Evolutionary conservation across 345 rosid species (phyloP).

Genomic region (Sisymbrium irio): DNA sequence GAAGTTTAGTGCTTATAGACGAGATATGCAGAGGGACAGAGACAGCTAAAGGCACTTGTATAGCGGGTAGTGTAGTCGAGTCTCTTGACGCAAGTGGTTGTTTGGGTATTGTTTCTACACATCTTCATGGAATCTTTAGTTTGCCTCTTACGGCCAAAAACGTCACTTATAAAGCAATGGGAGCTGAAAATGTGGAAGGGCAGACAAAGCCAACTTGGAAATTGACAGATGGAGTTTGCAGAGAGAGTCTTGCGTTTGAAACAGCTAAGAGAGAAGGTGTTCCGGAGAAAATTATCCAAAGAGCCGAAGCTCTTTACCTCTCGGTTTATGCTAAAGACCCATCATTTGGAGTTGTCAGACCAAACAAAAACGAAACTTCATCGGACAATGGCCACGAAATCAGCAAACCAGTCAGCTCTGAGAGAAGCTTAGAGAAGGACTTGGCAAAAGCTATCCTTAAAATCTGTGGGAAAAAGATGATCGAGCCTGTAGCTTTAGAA

Average conservation of each 20-base stretch:
- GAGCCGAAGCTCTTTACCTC: conserved; percentile 82
- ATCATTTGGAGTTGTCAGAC: conserved; percentile 21
- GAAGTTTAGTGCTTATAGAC: conserved; percentile 88
- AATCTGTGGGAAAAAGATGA: conserved; percentile 56
- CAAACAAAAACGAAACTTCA: conserved; percentile 25
- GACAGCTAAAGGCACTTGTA: conserved; percentile 93
- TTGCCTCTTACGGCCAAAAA: conserved; percentile 67
- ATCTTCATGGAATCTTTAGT: conserved; percentile 82
- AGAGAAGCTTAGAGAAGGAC: conserved; percentile 39
- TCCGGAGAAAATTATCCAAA: conserved; percentile 59
- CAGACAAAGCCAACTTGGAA: conserved; percentile 86
- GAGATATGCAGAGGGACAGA: conserved; percentile 99
- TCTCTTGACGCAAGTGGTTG: conserved; percentile 74
- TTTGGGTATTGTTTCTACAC: conserved; percentile 90
- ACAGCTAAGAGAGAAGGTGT: conserved; percentile 96
- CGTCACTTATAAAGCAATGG: conserved; percentile 76
- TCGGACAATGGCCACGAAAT: conserved; percentile 19
- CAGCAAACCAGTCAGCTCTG: conserved; percentile 31
- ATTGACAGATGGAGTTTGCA: conserved; percentile 81
- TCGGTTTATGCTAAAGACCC: conserved; percentile 29
- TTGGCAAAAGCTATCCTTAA: conserved; percentile 44
- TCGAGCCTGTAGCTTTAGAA: conserved; percentile 39
- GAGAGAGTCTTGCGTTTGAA: conserved; percentile 98
- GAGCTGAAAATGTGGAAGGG: conserved; percentile 66
- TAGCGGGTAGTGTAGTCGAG: conserved; percentile 93